These are phyloP conservation scores for Monilinia aucupariae DNA, from an alignment of 2,329 filamentous ascomycete species.

Conservation along the genomic window DNA sequence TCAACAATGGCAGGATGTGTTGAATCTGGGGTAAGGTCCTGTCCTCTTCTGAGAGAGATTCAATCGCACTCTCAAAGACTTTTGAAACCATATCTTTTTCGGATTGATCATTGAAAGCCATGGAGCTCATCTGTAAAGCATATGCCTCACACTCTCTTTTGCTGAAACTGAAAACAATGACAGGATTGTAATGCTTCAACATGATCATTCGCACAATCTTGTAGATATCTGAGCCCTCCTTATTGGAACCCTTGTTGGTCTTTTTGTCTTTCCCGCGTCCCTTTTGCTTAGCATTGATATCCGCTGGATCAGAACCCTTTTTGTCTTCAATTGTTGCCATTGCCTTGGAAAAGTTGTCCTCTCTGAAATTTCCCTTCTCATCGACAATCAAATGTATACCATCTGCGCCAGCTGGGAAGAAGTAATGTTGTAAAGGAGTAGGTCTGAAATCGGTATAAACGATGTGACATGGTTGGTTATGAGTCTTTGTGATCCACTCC, in stretches of 20 bases:
- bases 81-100: conserved; percentile 92
- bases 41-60: conserved; percentile 88
- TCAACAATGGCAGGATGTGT: conserved; percentile 80
- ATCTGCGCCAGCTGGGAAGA: conserved; percentile 87
- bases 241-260: conserved; percentile 77
- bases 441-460: conserved; percentile 98
- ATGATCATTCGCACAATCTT: conserved; percentile 99
- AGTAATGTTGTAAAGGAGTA: conserved; percentile 94
- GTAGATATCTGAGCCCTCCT: conserved; percentile 76
- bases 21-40: conserved; percentile 82
- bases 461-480: conserved; percentile 95
- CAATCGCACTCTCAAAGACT: conserved; percentile 89
- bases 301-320: conserved; percentile 76
- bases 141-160: conserved; percentile 93
- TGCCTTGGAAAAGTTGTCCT: conserved; percentile 95
- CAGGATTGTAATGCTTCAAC: conserved; percentile 92
- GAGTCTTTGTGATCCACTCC: conserved; percentile 98
- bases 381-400: conserved; percentile 94
- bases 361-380: conserved; percentile 91
- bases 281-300: conserved; percentile 72
- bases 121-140: conserved; percentile 76
- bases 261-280: conserved; percentile 91
- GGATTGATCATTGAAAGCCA: conserved; percentile 93
- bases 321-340: conserved; percentile 87
- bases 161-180: conserved; percentile 99